A percentile compares a stretch with the other conserved stretches of the same genome.
These are phyloP conservation scores for Crithidia bombi DNA, from an alignment of 208 protist genomes.

Conservation along the genomic window DNA sequence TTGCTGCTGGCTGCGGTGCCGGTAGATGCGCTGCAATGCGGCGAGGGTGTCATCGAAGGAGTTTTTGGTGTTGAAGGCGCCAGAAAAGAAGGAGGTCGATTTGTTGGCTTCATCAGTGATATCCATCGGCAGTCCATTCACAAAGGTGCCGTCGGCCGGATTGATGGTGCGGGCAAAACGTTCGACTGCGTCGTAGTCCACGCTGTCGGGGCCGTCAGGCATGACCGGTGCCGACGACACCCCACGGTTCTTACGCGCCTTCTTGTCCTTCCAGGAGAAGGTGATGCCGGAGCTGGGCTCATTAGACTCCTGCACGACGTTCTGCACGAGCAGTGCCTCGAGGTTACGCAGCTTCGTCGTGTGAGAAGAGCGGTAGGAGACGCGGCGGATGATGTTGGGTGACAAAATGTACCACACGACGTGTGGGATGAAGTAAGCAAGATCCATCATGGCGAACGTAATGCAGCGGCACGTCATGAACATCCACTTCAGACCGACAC, in stretches of 20 bases:
- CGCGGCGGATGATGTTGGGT: slow-evolving; percentile 78
- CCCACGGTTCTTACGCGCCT: background rate
- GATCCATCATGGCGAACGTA: slow-evolving; percentile 58
- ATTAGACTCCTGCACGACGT: slow-evolving; percentile 8
- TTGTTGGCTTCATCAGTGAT: slow-evolving; percentile 5
- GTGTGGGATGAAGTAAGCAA: slow-evolving; percentile 69
- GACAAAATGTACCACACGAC: slow-evolving; percentile 72
- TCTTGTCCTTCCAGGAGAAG: background rate
- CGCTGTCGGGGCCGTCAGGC: background rate
- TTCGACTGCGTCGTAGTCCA: slow-evolving; percentile 34
- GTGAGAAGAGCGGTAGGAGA: slow-evolving; percentile 75
- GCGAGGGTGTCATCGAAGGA: slow-evolving; percentile 50
- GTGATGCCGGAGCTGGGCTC: background rate
- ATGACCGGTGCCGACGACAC: background rate
- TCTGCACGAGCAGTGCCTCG: slow-evolving; percentile 41
- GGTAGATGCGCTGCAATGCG: slow-evolving; percentile 38
- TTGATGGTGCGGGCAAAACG: slow-evolving; percentile 51
- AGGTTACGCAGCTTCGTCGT: slow-evolving; percentile 62
- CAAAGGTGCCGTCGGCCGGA: slow-evolving; percentile 63
- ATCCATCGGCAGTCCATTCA: slow-evolving; percentile 51
- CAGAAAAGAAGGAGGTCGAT: slow-evolving; percentile 6
- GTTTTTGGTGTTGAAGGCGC: slow-evolving; percentile 30
- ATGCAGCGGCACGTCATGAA: slow-evolving; percentile 70
- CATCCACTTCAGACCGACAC: slow-evolving; percentile 79
- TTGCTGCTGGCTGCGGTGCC: slow-evolving; percentile 33